phyloP scores from a whole-genome alignment of 2,329 filamentous ascomycete species.

The Aspergillus floridensis region DNA sequence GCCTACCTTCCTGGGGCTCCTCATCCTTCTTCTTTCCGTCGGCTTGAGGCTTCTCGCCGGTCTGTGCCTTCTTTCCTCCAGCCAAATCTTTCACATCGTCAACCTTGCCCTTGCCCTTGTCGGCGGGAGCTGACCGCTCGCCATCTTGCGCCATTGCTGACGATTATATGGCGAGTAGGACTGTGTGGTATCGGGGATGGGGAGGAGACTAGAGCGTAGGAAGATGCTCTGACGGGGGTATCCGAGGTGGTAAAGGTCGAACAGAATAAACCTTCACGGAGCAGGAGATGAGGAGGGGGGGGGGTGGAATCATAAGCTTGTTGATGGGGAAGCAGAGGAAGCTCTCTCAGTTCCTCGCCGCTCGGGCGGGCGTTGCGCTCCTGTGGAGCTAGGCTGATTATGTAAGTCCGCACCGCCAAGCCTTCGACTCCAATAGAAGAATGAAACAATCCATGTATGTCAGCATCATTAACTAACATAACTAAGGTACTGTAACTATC shows the following conservation, averaged over 20 bases:
- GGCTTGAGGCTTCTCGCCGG: conserved; percentile 66
- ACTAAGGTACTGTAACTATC: no score
- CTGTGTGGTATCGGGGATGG: conserved; percentile 14
- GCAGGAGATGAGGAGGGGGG: conserved; percentile 19
- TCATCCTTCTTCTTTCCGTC: conserved; percentile 76
- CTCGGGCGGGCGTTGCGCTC: conserved; percentile 25
- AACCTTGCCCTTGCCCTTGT: conserved; percentile 97
- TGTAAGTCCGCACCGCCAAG: conserved; percentile 22
- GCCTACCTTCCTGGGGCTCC: conserved; percentile 59
- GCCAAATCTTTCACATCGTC: conserved; percentile 63
- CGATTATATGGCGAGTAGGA: conserved; percentile 32
- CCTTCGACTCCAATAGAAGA: conserved; percentile 1
- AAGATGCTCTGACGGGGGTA: background rate
- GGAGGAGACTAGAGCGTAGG: background rate
- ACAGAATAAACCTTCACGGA: conserved; percentile 15
- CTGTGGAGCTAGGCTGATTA: conserved; percentile 28
- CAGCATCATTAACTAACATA: background rate
- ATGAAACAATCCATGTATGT: background rate
- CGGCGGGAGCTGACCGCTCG: conserved; percentile 76
- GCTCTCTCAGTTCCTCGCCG: conserved; percentile 24
- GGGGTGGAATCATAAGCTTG: conserved; percentile 23
- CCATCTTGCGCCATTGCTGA: conserved; percentile 85
- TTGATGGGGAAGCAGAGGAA: conserved; percentile 26
- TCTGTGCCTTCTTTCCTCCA: conserved; percentile 53
- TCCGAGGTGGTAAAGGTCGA: conserved; percentile 16